phyloP scores from a whole-genome alignment of 2,329 filamentous ascomycete species.

The Xylariaceae sp. region DNA sequence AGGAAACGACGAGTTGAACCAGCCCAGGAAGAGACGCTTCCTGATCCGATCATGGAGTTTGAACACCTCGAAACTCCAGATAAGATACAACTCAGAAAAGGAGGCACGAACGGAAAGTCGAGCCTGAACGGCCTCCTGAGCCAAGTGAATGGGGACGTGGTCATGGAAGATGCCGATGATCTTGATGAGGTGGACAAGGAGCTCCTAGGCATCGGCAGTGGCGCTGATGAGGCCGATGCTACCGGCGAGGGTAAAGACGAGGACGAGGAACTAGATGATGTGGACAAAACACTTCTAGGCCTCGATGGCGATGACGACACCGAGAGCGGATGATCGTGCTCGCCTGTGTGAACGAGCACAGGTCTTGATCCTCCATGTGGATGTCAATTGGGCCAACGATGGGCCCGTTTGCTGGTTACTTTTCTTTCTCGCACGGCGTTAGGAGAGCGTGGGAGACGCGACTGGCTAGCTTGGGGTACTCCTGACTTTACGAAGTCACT shows the following conservation, averaged over 20 bases:
- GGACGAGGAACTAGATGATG: slow-evolving; percentile 38
- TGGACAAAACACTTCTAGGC: slow-evolving; percentile 32
- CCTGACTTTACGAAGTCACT: neutral
- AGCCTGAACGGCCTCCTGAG: slow-evolving; percentile 31
- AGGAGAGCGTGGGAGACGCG: slow-evolving; percentile 8
- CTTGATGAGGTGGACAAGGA: slow-evolving; percentile 54
- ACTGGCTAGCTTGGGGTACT: neutral
- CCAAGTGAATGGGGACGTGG: slow-evolving; percentile 38
- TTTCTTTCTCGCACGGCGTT: slow-evolving; percentile 18
- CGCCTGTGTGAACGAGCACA: neutral
- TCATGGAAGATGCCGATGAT: slow-evolving; percentile 44
- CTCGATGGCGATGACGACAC: slow-evolving; percentile 31
- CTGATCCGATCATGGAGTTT: slow-evolving; percentile 17
- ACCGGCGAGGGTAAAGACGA: slow-evolving; percentile 38
- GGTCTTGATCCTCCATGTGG: neutral
- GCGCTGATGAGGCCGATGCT: slow-evolving; percentile 35
- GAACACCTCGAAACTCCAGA: slow-evolving; percentile 13
- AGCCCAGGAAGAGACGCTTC: slow-evolving; percentile 12
- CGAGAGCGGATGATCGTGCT: slow-evolving; percentile 23
- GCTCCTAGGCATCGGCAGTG: slow-evolving; percentile 42
- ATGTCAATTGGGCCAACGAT: slow-evolving; percentile 3
- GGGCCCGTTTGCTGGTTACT: slow-evolving; percentile 1
- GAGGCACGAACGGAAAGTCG: slow-evolving; percentile 26
- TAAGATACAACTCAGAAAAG: slow-evolving; percentile 29
- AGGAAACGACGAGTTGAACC: slow-evolving; percentile 38